Percentiles rank a stretch among this genome's conserved stretches.
Evolutionary conservation across 495 filamentous ascomycete genomes (phyloP).

Genomic region (Aspergillus bridgeri): DNA sequence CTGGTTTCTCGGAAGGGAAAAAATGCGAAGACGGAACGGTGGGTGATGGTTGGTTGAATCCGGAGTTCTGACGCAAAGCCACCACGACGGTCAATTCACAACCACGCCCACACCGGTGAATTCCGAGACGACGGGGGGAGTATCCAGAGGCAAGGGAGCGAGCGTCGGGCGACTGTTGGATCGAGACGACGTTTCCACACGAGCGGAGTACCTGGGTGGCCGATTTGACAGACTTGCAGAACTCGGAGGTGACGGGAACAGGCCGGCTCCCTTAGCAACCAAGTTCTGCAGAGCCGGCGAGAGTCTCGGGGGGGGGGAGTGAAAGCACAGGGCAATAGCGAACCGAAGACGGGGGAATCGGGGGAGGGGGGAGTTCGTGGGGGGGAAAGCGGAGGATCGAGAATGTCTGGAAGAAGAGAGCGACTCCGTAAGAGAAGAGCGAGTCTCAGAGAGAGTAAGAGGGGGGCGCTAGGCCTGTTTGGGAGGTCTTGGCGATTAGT

Average conservation of each 20-base stretch:
- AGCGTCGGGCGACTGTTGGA: conserved; percentile 9
- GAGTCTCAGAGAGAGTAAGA: no score
- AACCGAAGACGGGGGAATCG: conserved; percentile 13
- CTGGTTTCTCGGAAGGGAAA: conserved; percentile 18
- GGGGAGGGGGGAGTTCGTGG: conserved; percentile 6
- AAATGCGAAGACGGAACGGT: conserved; percentile 25
- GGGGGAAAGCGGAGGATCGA: conserved; percentile 8
- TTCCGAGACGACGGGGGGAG: background rate
- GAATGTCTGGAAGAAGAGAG: conserved; percentile 21
- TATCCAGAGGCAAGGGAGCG: background rate
- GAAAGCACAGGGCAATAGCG: background rate
- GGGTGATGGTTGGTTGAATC: conserved; percentile 12
- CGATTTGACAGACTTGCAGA: conserved; percentile 30
- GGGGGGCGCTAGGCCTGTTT: conserved; percentile 23
- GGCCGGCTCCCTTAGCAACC: conserved; percentile 10
- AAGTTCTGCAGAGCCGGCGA: conserved; percentile 19
- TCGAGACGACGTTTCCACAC: conserved; percentile 12
- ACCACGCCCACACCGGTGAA: background rate
- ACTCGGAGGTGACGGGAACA: conserved; percentile 28
- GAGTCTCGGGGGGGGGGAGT: conserved; percentile 1
- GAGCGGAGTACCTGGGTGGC: conserved; percentile 24
- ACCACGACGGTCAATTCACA: conserved; percentile 9
- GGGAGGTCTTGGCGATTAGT: conserved; percentile 23
- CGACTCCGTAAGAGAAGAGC: conserved; percentile 22
- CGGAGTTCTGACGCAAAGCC: conserved; percentile 14